A percentile compares a stretch with the other conserved stretches of the same genome.
Evolutionary conservation across 2,329 filamentous ascomycete genomes (phyloP).

Genomic region (Alternaria arbusti): DNA sequence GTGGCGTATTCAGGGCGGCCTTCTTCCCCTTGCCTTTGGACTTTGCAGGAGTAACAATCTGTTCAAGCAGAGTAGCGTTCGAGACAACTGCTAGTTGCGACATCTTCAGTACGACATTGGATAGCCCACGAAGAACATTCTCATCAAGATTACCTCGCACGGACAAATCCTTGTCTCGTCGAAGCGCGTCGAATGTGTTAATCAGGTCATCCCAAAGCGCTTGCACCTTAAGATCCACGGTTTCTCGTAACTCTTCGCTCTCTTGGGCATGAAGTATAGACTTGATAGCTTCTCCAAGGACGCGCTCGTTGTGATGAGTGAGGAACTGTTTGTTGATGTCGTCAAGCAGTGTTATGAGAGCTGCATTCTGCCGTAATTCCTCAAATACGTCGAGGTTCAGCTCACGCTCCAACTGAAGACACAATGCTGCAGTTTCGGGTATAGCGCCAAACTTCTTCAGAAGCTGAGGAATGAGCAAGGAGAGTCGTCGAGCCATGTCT

Average conservation of each 20-base stretch:
- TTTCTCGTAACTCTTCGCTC: slow-evolving; percentile 87
- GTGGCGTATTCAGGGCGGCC: slow-evolving; percentile 45
- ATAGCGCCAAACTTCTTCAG: slow-evolving; percentile 94
- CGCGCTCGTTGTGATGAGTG: slow-evolving; percentile 85
- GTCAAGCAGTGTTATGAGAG: slow-evolving; percentile 81
- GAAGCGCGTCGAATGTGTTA: slow-evolving; percentile 73
- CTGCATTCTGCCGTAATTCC: slow-evolving; percentile 84
- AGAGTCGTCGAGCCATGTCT: slow-evolving; percentile 77
- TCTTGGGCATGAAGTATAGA: slow-evolving; percentile 84
- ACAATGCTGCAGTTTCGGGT: slow-evolving; percentile 82
- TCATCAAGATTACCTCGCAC: slow-evolving; percentile 71
- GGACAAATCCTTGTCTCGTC: slow-evolving; percentile 72
- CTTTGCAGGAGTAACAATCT: slow-evolving; percentile 53
- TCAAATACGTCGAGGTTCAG: slow-evolving; percentile 88
- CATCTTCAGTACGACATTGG: slow-evolving; percentile 77
- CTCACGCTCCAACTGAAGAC: slow-evolving; percentile 83
- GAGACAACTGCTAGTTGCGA: slow-evolving; percentile 80
- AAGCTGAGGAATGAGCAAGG: slow-evolving; percentile 79
- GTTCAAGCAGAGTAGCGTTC: slow-evolving; percentile 77
- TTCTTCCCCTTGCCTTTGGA: slow-evolving; percentile 34
- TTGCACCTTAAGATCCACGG: slow-evolving; percentile 79
- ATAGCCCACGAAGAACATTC: slow-evolving; percentile 71
- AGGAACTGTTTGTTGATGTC: slow-evolving; percentile 94
- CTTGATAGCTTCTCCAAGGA: slow-evolving; percentile 81
- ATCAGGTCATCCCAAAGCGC: slow-evolving; percentile 85